phyloP scores from a whole-genome alignment of 2,329 filamentous ascomycete species.

The Verticillium alfalfae region DNA sequence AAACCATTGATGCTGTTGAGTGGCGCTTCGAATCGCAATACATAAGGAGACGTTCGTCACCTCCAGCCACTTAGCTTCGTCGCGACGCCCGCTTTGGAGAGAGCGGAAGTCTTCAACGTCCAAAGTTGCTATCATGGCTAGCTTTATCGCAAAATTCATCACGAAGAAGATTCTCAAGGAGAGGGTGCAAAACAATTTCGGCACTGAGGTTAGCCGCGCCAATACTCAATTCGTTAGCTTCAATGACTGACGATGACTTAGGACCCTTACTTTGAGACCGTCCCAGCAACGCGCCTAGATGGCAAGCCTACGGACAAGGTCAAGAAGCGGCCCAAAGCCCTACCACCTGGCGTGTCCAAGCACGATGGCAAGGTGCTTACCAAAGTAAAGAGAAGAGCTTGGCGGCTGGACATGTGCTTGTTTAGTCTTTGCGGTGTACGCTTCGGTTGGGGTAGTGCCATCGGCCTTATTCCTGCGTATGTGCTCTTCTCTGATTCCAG shows the following conservation, averaged over 20 bases:
- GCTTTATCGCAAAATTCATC: slow-evolving; percentile 46
- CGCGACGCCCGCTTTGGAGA: too few species aligned
- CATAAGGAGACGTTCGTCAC: not conserved
- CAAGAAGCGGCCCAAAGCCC: slow-evolving; percentile 80
- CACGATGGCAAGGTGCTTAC: slow-evolving; percentile 80
- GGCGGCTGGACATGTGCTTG: slow-evolving; percentile 77
- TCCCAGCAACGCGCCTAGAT: slow-evolving; percentile 66
- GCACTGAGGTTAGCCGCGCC: slow-evolving; percentile 37
- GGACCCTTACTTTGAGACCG: slow-evolving; percentile 87
- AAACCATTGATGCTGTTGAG: not conserved
- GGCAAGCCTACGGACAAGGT: slow-evolving; percentile 63
- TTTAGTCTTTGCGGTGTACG: slow-evolving; percentile 77
- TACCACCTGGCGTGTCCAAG: slow-evolving; percentile 75
- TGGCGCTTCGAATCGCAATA: not conserved
- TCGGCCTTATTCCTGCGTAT: slow-evolving; percentile 77
- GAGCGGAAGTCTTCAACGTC: too few species aligned
- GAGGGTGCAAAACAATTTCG: slow-evolving; percentile 51
- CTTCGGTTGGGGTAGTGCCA: slow-evolving; percentile 85
- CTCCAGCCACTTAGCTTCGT: not conserved
- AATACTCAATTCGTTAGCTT: slow-evolving; percentile 2
- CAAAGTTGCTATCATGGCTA: slow-evolving; percentile 6
- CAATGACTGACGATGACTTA: slow-evolving; percentile 26
- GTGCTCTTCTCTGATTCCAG: slow-evolving; percentile 25
- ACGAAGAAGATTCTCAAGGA: slow-evolving; percentile 54
- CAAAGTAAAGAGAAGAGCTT: slow-evolving; percentile 79